These are phyloP conservation scores for Suillus sp. DNA, from an alignment of 768 basidiomycete genomes.

Conservation along the genomic window DNA sequence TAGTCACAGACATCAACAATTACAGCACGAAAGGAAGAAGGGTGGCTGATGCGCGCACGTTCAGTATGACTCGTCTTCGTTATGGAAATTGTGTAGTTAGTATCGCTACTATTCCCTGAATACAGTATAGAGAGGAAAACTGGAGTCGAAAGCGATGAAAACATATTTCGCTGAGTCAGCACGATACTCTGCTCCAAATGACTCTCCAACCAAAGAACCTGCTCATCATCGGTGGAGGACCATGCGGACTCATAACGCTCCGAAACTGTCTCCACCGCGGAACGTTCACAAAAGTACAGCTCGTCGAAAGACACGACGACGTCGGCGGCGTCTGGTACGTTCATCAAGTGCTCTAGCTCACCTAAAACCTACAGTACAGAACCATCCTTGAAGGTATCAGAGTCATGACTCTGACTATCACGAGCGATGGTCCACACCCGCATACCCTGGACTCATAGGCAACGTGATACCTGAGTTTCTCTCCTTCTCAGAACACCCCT, in stretches of 20 bases:
- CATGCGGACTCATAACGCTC: constrained; percentile 46
- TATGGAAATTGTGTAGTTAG: background rate
- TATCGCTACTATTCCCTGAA: background rate
- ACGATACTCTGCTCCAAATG: background rate
- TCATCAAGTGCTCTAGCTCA: background rate
- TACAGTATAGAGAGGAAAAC: background rate
- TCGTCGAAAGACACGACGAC: constrained; percentile 47
- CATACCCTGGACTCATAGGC: constrained; percentile 50
- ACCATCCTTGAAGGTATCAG: background rate
- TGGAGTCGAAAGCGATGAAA: background rate
- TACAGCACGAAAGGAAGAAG: background rate
- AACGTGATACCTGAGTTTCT: constrained; percentile 49
- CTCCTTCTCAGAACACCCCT: constrained; percentile 33
- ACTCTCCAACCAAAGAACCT: constrained; percentile 34
- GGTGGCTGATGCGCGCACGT: background rate
- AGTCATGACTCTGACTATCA: constrained; percentile 5
- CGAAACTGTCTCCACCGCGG: constrained; percentile 49
- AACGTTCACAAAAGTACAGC: constrained; percentile 43
- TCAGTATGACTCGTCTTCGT: background rate
- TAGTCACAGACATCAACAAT: background rate
- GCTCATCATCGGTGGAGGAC: constrained; percentile 45
- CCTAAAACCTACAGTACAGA: background rate
- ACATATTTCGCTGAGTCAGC: background rate
- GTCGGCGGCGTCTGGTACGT: constrained; percentile 55
- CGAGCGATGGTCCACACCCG: constrained; percentile 45